These are phyloP conservation scores for Stevia rebaudiana DNA, from an alignment of 140 eudicot species.

Conservation along the genomic window DNA sequence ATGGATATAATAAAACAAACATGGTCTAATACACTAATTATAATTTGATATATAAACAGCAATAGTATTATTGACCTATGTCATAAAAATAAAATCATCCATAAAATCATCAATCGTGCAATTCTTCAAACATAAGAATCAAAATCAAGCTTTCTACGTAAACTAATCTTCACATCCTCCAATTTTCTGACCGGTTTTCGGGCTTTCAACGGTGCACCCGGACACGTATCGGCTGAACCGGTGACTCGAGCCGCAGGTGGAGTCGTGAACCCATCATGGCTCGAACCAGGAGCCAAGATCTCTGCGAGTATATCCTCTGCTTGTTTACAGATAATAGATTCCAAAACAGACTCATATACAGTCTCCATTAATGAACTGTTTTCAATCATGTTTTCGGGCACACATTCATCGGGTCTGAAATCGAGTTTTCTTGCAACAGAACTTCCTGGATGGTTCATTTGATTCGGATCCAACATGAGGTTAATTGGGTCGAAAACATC, in stretches of 20 bases:
- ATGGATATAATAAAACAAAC: neutral
- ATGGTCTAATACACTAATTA: neutral
- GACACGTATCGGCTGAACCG: slow-evolving; percentile 52
- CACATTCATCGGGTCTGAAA: slow-evolving; percentile 20
- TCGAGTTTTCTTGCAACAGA: slow-evolving; percentile 37
- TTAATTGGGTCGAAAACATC: slow-evolving; percentile 39
- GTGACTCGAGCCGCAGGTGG: slow-evolving; percentile 33
- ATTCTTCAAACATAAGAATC: neutral
- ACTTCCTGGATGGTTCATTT: slow-evolving; percentile 16
- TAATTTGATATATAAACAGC: neutral
- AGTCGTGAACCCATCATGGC: slow-evolving; percentile 30
- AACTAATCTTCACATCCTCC: slow-evolving; percentile 17
- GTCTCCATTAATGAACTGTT: slow-evolving; percentile 40
- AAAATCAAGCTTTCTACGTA: slow-evolving; percentile 58
- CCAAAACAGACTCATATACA: slow-evolving; percentile 36
- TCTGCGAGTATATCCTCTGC: slow-evolving; percentile 25
- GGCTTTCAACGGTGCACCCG: slow-evolving; percentile 56
- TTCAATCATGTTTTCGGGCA: slow-evolving; percentile 10
- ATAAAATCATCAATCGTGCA: neutral
- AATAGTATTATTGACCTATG: neutral
- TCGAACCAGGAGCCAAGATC: neutral
- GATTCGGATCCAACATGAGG: slow-evolving; percentile 29
- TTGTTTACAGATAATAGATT: slow-evolving; percentile 33
- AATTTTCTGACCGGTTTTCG: slow-evolving; percentile 22
- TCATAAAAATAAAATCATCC: neutral